Evolutionary conservation across 2,329 filamentous ascomycete genomes (phyloP).

Genomic region (Phaeosphaeria sp.): DNA sequence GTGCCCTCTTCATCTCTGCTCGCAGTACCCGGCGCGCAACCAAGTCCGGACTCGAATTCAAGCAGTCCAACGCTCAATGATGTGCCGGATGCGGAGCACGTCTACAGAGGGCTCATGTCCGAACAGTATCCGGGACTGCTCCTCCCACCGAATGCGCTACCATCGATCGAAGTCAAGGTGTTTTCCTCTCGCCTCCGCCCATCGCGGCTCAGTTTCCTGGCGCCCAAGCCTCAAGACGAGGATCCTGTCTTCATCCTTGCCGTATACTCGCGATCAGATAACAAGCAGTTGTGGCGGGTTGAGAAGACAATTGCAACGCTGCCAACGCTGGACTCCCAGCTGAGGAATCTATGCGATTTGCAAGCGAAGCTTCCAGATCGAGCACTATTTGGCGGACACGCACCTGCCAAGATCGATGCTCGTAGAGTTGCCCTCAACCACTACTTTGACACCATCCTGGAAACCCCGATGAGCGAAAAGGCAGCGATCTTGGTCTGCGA

Average conservation of each 20-base stretch:
- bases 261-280: constrained; percentile 77
- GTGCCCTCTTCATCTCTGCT: constrained; percentile 33
- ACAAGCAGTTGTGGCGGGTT: constrained; percentile 86
- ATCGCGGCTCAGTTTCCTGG: constrained; percentile 83
- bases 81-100: constrained; percentile 52
- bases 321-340: constrained; percentile 78
- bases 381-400: constrained; percentile 87
- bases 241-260: constrained; percentile 94
- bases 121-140: constrained; percentile 88
- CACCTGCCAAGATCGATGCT: constrained; percentile 90
- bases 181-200: constrained; percentile 95
- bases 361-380: constrained; percentile 81
- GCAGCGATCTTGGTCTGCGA: constrained; percentile 84
- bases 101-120: constrained; percentile 80
- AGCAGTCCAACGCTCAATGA: constrained; percentile 34
- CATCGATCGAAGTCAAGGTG: constrained; percentile 83
- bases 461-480: constrained; percentile 78
- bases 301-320: constrained; percentile 90
- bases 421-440: constrained; percentile 79
- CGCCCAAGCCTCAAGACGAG: constrained; percentile 80
- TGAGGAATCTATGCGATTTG: constrained; percentile 78
- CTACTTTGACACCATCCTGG: constrained; percentile 85
- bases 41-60: constrained; percentile 42
- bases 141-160: constrained; percentile 85
- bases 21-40: constrained; percentile 40